phyloP scores from a whole-genome alignment of 1,139 yeast species.

The Hyphopichia fennica region DNA sequence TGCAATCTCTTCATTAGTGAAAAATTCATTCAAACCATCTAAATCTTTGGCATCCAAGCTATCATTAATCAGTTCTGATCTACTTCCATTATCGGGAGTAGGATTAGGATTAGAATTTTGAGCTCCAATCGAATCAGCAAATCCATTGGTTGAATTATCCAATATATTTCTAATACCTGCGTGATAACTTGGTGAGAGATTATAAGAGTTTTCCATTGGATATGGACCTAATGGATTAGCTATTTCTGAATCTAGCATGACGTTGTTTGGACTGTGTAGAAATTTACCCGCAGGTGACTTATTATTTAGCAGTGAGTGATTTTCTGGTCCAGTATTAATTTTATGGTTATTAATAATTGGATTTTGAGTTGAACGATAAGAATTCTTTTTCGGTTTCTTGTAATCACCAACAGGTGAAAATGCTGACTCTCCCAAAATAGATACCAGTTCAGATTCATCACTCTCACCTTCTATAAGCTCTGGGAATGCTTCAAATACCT shows the following conservation, averaged over 20 bases:
- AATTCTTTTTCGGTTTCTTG: no score
- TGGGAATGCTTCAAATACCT: constrained; percentile 22
- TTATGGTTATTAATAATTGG: no score
- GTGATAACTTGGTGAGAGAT: no score
- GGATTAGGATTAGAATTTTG: neutral
- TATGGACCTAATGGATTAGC: neutral
- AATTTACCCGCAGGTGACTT: neutral
- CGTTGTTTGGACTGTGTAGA: neutral
- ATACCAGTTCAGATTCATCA: neutral
- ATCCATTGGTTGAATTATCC: neutral
- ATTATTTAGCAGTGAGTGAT: no score
- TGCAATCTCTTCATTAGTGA: neutral
- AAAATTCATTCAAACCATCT: neutral
- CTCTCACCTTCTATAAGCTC: constrained; percentile 13
- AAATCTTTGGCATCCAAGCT: neutral
- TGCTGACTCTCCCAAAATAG: neutral
- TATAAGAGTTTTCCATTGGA: neutral
- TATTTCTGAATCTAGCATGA: neutral
- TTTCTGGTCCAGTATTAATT: no score
- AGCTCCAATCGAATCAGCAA: neutral
- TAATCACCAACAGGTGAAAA: no score
- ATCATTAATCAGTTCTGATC: neutral
- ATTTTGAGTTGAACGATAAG: no score
- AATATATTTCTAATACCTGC: neutral
- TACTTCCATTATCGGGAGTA: no score